Percentiles rank a stretch among this genome's conserved stretches.
phyloP scores from a whole-genome alignment of 108 stramenopile species.

The Skeletonema costatum region DNA sequence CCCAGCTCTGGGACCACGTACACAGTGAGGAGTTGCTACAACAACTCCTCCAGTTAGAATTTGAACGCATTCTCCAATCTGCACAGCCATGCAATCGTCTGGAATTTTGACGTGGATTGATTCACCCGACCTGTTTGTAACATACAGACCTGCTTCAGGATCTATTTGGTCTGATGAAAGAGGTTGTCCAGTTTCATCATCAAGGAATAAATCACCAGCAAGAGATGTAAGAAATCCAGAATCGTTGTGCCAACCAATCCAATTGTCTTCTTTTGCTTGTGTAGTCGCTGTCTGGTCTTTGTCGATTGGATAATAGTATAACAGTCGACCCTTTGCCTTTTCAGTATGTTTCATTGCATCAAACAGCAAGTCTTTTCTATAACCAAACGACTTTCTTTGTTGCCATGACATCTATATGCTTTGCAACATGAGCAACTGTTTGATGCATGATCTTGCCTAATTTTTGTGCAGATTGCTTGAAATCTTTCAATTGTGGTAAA shows the following conservation, averaged over 20 bases:
- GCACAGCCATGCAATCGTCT: constrained; percentile 90
- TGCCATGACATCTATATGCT: constrained; percentile 75
- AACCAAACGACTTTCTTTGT: constrained; percentile 29
- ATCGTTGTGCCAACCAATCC: constrained; percentile 96
- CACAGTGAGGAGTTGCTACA: constrained; percentile 92
- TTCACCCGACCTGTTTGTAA: constrained; percentile 65
- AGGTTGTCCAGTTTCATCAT: constrained; percentile 65
- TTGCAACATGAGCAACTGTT: constrained; percentile 59
- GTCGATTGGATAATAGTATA: constrained; percentile 91
- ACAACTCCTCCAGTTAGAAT: constrained; percentile 87
- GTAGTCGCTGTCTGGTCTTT: not conserved
- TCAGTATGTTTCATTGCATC: constrained; percentile 70
- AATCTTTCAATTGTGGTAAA: constrained; percentile 60
- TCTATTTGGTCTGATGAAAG: constrained; percentile 52
- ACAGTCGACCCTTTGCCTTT: constrained; percentile 89
- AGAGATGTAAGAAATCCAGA: constrained; percentile 91
- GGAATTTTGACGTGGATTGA: constrained; percentile 73
- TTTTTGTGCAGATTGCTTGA: constrained; percentile 57
- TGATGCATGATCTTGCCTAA: constrained; percentile 82
- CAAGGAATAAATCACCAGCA: constrained; percentile 85
- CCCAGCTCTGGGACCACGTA: constrained; percentile 56
- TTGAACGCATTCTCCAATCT: constrained; percentile 93
- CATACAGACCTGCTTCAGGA: constrained; percentile 81
- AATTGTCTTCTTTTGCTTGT: constrained; percentile 59
- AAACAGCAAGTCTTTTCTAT: constrained; percentile 47